These are phyloP conservation scores for Podospora fimiseda DNA, from an alignment of 495 filamentous ascomycete genomes.

Conservation along the genomic window DNA sequence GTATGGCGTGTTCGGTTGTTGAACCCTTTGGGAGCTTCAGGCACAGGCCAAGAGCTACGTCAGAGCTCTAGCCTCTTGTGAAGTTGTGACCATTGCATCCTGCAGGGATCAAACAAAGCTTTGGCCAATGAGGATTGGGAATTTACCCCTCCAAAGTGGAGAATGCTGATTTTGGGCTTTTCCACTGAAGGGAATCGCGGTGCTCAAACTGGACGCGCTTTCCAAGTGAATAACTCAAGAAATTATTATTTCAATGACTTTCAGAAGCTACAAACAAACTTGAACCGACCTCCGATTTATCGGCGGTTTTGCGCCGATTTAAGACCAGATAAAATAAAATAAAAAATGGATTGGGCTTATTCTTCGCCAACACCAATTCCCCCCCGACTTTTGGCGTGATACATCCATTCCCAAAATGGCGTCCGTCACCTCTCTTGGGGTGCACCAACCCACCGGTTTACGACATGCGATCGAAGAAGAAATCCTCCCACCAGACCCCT, in stretches of 20 bases:
- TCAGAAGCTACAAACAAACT: no score
- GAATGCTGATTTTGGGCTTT: no score
- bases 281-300: no score
- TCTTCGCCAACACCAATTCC: background rate
- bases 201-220: background rate
- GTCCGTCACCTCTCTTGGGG: constrained; percentile 75
- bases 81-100: constrained; percentile 6
- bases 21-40: constrained; percentile 9
- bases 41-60: constrained; percentile 16
- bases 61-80: no score
- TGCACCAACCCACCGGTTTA: constrained; percentile 78
- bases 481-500: constrained; percentile 64
- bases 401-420: constrained; percentile 55
- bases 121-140: constrained; percentile 19
- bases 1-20: background rate
- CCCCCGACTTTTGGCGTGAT: constrained; percentile 7
- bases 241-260: no score
- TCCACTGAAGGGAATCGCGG: no score
- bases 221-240: background rate
- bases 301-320: no score
- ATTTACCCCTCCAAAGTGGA: constrained; percentile 16
- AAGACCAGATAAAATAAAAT: no score
- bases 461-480: constrained; percentile 77
- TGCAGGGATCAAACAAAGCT: constrained; percentile 10
- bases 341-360: constrained; percentile 1